Base-by-base conservation (phyloP, 306 rosid genomes). In the Rosa chinensis region DNA sequence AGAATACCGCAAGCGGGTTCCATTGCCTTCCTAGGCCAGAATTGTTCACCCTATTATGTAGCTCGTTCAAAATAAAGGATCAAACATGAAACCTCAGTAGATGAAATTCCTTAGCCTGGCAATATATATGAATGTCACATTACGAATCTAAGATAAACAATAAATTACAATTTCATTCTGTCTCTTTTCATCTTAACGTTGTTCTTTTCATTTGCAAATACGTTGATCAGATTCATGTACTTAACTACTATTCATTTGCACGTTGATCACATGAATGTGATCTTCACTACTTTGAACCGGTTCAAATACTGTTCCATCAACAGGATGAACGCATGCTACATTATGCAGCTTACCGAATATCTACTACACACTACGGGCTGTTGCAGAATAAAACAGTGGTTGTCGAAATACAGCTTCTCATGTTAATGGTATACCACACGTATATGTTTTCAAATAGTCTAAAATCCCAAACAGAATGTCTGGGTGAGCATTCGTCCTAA, bases 321-420 rank as follows among this genome's bases (percentile, higher is more conserved):
- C 78, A 0, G 84, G 84, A 0, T 79, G 64, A 42, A 63, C 71
- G 0, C 67, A 87, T 89, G 84, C 37, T 89, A n/a, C 97, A 92
- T 71, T 92, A 89, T 10, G 87, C 97, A 69, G 86, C 89, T 80
- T 86, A 89, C 39, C 85, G 95, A 79, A 32, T 32, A 86, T 86
- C 74, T 88, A 86, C 10, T 92, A 70, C 61, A 94, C 94, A 1
- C 13, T 90, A 75, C 87, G 91, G 92, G 93, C 88, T 73, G 81
- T 90, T 5, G 95, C 88, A 52, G 93, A 90, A 53, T 47, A 47
- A 47, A 47, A 47, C 52, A 47, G 52, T 12, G 52, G 52, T 49
- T 49, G 18, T 49, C 4, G 18, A 49, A 14, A 13, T 49, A 13
- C 55, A 4, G 16, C 14, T 49, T 14, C 5, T 48, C 16, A 48